A percentile compares a stretch with the other conserved stretches of the same genome.
These are phyloP conservation scores for Blastocystis sp. DNA, from an alignment of 352 stramenopile species.

Conservation along the genomic window DNA sequence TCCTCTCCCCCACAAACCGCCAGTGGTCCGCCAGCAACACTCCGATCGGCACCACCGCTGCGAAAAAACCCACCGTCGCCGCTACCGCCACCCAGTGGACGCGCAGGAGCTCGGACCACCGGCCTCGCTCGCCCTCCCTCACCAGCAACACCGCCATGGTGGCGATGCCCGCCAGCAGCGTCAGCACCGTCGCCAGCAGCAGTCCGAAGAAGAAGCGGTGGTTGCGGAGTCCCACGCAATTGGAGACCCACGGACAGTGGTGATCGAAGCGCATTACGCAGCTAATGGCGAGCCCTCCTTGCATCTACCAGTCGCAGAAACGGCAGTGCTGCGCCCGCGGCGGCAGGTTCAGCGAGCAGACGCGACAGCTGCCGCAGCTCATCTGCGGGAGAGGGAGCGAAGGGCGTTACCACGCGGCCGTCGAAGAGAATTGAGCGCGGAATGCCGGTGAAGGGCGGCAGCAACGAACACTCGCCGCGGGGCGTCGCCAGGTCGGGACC, in stretches of 20 bases:
- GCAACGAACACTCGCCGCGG: not conserved
- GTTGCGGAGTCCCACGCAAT: constrained; percentile 82
- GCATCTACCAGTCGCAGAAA: constrained; percentile 13
- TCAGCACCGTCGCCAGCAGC: constrained; percentile 62
- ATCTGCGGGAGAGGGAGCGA: not conserved
- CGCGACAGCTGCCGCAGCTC: not conserved
- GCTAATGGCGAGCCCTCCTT: not conserved
- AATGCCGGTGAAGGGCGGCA: constrained; percentile 13
- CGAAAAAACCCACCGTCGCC: not conserved
- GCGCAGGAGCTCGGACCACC: not conserved
- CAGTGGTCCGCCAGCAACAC: constrained; percentile 49
- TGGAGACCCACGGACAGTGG: constrained; percentile 75
- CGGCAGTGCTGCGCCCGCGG: constrained; percentile 44
- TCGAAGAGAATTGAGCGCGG: constrained; percentile 30
- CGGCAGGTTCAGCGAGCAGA: constrained; percentile 8
- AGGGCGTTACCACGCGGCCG: not conserved
- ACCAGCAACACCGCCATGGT: not conserved
- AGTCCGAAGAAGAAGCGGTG: constrained; percentile 82
- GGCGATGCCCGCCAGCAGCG: not conserved
- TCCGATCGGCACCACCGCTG: not conserved
- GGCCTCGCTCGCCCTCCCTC: not conserved
- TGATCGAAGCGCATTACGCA: constrained; percentile 74
- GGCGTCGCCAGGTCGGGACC: not conserved
- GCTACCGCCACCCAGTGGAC: not conserved
- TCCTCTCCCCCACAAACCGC: not conserved